These are phyloP conservation scores for Chrysoporthe austroafricana DNA, from an alignment of 2,329 filamentous ascomycete genomes.

Conservation along the genomic window DNA sequence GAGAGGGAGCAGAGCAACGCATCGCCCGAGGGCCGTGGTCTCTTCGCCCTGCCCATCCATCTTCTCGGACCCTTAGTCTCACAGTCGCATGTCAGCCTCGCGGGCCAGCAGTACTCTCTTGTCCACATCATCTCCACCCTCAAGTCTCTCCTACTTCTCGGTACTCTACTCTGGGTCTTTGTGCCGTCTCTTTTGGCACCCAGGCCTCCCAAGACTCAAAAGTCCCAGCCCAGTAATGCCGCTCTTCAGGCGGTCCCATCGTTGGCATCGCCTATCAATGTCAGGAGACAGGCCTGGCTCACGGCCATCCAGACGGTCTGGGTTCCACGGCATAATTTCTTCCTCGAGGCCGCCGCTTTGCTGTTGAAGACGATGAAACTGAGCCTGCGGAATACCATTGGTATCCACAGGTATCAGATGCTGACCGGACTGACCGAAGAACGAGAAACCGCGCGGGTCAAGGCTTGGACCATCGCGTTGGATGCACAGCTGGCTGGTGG, in stretches of 20 bases:
- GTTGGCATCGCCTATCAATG: constrained; percentile 79
- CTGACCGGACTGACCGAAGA: constrained; percentile 82
- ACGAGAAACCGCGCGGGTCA: constrained; percentile 82
- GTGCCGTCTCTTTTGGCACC: constrained; percentile 58
- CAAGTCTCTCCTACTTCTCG: constrained; percentile 56
- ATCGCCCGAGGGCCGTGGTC: constrained; percentile 65
- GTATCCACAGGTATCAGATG: constrained; percentile 75
- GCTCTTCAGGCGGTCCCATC: constrained; percentile 65
- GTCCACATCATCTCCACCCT: constrained; percentile 53
- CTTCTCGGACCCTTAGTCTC: constrained; percentile 55
- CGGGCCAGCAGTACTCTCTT: constrained; percentile 56
- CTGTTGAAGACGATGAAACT: constrained; percentile 81
- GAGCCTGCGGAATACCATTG: constrained; percentile 76
- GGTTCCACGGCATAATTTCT: constrained; percentile 84
- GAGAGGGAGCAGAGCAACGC: constrained; percentile 69
- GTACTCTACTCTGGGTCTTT: constrained; percentile 58
- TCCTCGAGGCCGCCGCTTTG: constrained; percentile 82
- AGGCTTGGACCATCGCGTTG: constrained; percentile 90
- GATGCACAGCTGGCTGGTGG: constrained; percentile 92
- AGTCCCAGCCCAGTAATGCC: constrained; percentile 40
- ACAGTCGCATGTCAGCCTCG: constrained; percentile 54
- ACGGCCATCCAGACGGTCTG: constrained; percentile 92
- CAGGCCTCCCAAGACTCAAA: constrained; percentile 57
- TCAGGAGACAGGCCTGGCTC: constrained; percentile 87
- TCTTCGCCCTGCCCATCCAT: constrained; percentile 67